phyloP scores from a whole-genome alignment of 2,329 filamentous ascomycete species.

The Trichoderma guizhouense region DNA sequence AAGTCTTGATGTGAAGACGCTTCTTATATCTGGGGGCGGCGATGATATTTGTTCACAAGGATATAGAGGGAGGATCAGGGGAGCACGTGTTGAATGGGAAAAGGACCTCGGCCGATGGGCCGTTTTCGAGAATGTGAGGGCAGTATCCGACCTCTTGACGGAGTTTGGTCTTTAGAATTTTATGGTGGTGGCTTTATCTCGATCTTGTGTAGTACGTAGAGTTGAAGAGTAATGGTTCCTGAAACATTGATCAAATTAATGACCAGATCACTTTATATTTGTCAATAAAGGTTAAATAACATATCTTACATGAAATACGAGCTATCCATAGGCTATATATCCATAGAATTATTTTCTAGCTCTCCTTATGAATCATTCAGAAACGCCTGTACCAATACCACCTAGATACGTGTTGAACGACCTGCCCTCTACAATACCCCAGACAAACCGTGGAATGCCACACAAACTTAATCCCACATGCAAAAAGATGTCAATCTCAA shows the following conservation, averaged over 20 bases:
- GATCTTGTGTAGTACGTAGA: neutral
- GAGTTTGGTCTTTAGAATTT: neutral
- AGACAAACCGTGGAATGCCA: neutral
- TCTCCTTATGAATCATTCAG: neutral
- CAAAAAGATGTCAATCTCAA: neutral
- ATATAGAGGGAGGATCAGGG: neutral
- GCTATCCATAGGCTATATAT: neutral
- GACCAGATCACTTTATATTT: neutral
- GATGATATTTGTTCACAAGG: neutral
- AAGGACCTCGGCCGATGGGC: neutral
- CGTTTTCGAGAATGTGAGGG: neutral
- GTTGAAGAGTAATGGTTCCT: neutral
- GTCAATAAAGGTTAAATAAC: neutral
- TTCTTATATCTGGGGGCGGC: neutral
- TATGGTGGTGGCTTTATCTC: neutral
- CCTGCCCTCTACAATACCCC: neutral
- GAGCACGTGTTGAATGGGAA: neutral
- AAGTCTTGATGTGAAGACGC: neutral
- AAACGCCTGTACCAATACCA: neutral
- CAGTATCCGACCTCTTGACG: neutral
- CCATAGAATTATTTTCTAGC: neutral
- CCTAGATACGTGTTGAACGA: neutral
- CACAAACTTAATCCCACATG: neutral
- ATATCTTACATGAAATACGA: neutral
- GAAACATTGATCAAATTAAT: no score